Conservation (phyloP, 2,329 filamentous ascomycete species). For the Leptographium wingfieldii region DNA sequence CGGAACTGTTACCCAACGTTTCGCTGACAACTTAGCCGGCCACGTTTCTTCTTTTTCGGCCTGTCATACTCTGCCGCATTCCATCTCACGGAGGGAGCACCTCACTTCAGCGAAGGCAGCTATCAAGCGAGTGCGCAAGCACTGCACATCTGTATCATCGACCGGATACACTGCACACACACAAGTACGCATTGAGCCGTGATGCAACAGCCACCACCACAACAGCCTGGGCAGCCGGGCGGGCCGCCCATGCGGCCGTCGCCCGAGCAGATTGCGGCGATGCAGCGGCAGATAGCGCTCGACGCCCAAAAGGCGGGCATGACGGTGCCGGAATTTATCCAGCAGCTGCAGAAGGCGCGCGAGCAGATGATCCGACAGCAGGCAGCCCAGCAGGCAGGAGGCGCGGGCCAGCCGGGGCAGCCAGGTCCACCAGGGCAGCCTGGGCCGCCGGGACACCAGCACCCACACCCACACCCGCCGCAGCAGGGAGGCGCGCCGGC, state of each 20-base stretch:
- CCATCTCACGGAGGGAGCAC: background rate
- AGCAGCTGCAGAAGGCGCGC: slow-evolving; percentile 46
- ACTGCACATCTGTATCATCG: background rate
- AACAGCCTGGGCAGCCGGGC: slow-evolving; percentile 12
- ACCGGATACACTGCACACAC: no score
- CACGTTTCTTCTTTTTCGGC: background rate
- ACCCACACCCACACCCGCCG: slow-evolving; percentile 20
- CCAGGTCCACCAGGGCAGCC: slow-evolving; percentile 32
- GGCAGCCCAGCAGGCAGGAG: background rate
- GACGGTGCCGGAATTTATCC: slow-evolving; percentile 73
- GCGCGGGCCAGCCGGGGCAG: slow-evolving; percentile 17
- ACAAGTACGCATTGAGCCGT: background rate
- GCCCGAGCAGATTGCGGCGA: slow-evolving; percentile 72
- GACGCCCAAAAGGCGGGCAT: slow-evolving; percentile 80
- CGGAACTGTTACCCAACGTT: background rate
- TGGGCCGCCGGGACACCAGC: slow-evolving; percentile 22
- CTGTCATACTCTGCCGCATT: background rate
- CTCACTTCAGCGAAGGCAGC: background rate
- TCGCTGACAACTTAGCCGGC: background rate
- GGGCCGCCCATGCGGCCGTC: slow-evolving; percentile 38
- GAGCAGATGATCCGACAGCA: slow-evolving; percentile 32
- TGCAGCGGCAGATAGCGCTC: slow-evolving; percentile 69
- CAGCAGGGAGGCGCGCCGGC: slow-evolving; percentile 20
- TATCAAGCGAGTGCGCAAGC: background rate
- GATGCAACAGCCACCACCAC: slow-evolving; percentile 13